Evolutionary conservation across 306 rosid species (phyloP).

Genomic region (Arachis stenosperma): DNA sequence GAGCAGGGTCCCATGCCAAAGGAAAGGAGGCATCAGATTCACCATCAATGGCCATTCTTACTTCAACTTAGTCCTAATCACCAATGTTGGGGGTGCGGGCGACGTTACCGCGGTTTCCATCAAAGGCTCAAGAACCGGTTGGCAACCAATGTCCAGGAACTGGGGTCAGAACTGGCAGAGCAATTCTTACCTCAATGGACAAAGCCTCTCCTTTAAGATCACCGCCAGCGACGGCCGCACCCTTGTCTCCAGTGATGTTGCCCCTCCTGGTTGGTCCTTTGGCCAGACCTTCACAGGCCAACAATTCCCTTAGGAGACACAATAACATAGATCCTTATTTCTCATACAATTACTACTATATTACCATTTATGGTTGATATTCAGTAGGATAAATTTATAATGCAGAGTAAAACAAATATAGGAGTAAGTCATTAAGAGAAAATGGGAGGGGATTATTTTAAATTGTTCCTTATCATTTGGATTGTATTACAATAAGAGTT

Average conservation of each 20-base stretch:
- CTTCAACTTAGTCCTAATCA: conserved; percentile 72
- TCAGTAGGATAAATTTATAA: too few species aligned
- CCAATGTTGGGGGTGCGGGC: conserved; percentile 79
- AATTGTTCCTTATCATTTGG: conserved; percentile 35
- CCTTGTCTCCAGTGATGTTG: conserved; percentile 49
- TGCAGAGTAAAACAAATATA: neutral
- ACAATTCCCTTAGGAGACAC: conserved; percentile 48
- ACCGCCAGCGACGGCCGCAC: conserved; percentile 60
- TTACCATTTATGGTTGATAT: conserved; percentile 3
- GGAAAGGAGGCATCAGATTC: conserved; percentile 69
- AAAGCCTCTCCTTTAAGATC: conserved; percentile 67
- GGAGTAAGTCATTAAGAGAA: conserved; percentile 12
- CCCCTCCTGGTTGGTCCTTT: conserved; percentile 64
- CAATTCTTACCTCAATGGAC: conserved; percentile 63
- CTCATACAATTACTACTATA: neutral
- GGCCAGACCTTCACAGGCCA: conserved; percentile 66
- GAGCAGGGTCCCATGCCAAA: conserved; percentile 62
- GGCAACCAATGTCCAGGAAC: conserved; percentile 73
- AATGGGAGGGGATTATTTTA: conserved; percentile 43
- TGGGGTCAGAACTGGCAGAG: conserved; percentile 93
- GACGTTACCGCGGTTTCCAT: conserved; percentile 66
- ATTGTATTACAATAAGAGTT: conserved; percentile 29
- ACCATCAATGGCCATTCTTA: conserved; percentile 73
- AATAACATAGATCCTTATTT: neutral
- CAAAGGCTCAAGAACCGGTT: conserved; percentile 65